Base-by-base conservation (phyloP, 257 asterid species). In the Forsythia viridissima region DNA sequence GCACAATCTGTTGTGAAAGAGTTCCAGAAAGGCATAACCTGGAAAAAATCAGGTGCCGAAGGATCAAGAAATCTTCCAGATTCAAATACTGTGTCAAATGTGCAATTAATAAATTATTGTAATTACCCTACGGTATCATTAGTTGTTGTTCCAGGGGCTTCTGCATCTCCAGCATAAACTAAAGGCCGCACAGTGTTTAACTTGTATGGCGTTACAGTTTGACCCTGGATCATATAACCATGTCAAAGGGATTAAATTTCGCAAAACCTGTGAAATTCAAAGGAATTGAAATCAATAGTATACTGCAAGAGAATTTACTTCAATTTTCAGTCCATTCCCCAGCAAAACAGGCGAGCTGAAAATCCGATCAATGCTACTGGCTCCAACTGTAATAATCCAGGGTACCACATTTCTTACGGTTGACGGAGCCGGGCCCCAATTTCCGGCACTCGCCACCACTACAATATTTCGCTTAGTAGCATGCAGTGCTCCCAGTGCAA, bases 351-450 rank as follows among this genome's bases (percentile, higher is more conserved):
- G 79, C 8, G 87, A 77, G 40, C 63, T 57, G 40, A 86, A 84
- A 5, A 70, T 70, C 4, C 87, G 81, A 59, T 86, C 89, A 0
- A 84, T 57, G 44, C 86, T 83, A 38, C 86, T 83, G 0, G 87
- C 89, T 7, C 82, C 89, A 12, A 86, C 87, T 5, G 87, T 68
- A 74, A 84, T 75, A 7, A 84, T 73, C 86, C 89, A 84, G 0
- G 87, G 86, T 0, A 84, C 83, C 6, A 82, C 55, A 73, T 83
- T 83, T 0, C 13, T 20, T 21, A 83, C 83, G 6, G 85, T 75
- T 3, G 82, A 44, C 2, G 86, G 72, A 20, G 48, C 38, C 2
- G 87, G 84, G 1, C 86, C 87, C 0, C 8, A 10, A 69, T 87
- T 87, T 21, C 87, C 88, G 9, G 77, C 79, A 66, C 85, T 77